Percentiles rank a stretch among this genome's conserved stretches.
phyloP scores from a whole-genome alignment of 202 grass and related monocot genomes.

The Setaria italica region DNA sequence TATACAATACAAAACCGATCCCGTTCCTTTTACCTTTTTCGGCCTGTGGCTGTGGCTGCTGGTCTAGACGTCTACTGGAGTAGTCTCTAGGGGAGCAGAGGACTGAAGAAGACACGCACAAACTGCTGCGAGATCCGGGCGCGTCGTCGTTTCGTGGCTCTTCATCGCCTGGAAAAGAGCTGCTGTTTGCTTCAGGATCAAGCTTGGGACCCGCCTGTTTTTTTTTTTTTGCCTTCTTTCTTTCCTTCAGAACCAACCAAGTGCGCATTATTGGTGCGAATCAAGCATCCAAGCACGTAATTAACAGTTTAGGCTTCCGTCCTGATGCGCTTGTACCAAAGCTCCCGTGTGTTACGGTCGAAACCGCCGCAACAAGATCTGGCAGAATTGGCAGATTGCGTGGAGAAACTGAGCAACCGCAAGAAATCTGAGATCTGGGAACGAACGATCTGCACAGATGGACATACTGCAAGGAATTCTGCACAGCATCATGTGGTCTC shows the following conservation, averaged over 20 bases:
- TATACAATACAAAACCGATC: no score
- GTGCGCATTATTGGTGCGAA: constrained; percentile 5
- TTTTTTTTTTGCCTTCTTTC: background rate
- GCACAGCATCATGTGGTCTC: no score
- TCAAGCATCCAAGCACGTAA: background rate
- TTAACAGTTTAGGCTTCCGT: constrained; percentile 18
- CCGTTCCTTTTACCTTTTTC: no score
- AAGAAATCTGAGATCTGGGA: background rate
- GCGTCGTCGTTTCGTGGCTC: no score
- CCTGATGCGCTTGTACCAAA: background rate
- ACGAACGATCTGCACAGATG: background rate
- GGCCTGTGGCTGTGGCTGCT: no score
- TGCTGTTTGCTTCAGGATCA: constrained; percentile 22
- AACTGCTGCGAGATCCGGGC: background rate
- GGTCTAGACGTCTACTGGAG: no score
- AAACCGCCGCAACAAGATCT: background rate
- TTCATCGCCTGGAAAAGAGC: background rate
- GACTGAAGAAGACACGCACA: no score
- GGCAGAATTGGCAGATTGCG: background rate
- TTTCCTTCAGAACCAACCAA: background rate
- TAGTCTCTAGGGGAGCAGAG: no score
- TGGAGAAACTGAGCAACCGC: no score
- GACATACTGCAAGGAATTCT: no score
- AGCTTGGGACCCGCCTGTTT: background rate
- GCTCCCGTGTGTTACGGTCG: background rate